Evolutionary conservation across 1,284 basidiomycete species (phyloP).

Genomic region (Salmacisia buchloeana): DNA sequence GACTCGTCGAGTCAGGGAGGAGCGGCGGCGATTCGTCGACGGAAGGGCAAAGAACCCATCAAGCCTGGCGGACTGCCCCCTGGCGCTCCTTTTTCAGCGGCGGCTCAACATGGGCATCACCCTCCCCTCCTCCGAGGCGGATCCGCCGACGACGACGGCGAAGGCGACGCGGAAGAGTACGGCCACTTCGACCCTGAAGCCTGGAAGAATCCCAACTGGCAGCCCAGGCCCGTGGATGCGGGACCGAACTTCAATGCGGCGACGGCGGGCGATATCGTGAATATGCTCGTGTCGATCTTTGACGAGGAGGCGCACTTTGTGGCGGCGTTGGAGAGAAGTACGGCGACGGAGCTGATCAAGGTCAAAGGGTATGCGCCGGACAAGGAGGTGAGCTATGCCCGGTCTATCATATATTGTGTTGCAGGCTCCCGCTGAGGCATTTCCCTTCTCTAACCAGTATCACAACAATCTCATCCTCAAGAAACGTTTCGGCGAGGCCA

Average conservation of each 20-base stretch:
- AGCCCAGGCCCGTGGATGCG: constrained; percentile 18
- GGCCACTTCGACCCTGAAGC: not conserved
- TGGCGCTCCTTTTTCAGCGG: too few species aligned
- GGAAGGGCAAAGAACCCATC: not conserved
- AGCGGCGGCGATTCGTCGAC: not conserved
- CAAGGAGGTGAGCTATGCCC: constrained; percentile 21
- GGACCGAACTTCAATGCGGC: constrained; percentile 36
- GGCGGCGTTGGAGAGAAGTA: constrained; percentile 40
- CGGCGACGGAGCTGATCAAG: constrained; percentile 41
- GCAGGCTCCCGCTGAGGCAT: not conserved
- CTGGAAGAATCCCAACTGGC: constrained; percentile 15
- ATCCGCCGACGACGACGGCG: constrained; percentile 3
- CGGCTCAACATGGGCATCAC: not conserved
- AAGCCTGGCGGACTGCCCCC: too few species aligned
- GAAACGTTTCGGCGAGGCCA: constrained; percentile 41
- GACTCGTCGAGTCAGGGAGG: not conserved
- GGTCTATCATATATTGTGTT: not conserved
- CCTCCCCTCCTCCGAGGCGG: too few species aligned
- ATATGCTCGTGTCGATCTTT: constrained; percentile 47
- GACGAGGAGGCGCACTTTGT: constrained; percentile 45
- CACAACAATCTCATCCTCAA: constrained; percentile 47
- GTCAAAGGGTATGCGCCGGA: constrained; percentile 36
- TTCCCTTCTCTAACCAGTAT: constrained; percentile 14
- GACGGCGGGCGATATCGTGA: constrained; percentile 41
- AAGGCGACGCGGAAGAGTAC: constrained; percentile 12